Evolutionary conservation across 2,329 filamentous ascomycete genomes (phyloP), one percentile per base, ranked within the genome.

Genomic region (Colletotrichum scovillei): DNA sequence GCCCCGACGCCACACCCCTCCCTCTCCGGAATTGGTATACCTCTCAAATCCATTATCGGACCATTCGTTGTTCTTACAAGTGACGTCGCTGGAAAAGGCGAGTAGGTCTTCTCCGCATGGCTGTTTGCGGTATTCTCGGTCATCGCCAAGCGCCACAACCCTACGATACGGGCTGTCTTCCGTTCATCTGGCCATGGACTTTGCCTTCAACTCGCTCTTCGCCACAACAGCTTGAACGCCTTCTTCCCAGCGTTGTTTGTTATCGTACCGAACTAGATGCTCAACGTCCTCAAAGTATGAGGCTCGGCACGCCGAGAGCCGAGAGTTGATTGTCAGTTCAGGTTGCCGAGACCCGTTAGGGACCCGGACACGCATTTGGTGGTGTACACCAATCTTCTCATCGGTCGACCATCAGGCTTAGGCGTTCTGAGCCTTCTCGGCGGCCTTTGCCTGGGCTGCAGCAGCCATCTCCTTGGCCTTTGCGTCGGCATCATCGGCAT

Each of bases 381-480:
- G 42, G 19, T 49, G 42, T n/a, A 49, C 42, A 26, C 49, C 22
- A 14, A 7, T 16, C 24, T 42, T 38, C 26, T 42, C n/a, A 24
- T 22, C 11, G 8, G n/a, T 16, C 12, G 19, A 24, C 24, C 4
- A 32, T 57, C 7, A 65, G 16, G 16, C 19, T 24, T 30, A 65
- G 32, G 56, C 5, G 8, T 26, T 49, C 42, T n/a, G 42, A 28
- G 35, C 46, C 55, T 65, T 46, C 22, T 28, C 60, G 9, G 55
- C 68, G 12, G 67, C 67, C 49, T 46, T 67, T 30, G 56, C 52
- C 28, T 60, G 53, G 32, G 63, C 69, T 16, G 57, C 68, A 14
- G 59, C 63, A 46, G 57, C 68, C 63, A 49, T 68, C 11, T 57
- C 72, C 46, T 72, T 68, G 5, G 68, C 68, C 42, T 63, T 59